Evolutionary conservation across 2,329 filamentous ascomycete genomes (phyloP), one percentile per base, ranked within the genome.

Genomic region (Exophiala viscosa): DNA sequence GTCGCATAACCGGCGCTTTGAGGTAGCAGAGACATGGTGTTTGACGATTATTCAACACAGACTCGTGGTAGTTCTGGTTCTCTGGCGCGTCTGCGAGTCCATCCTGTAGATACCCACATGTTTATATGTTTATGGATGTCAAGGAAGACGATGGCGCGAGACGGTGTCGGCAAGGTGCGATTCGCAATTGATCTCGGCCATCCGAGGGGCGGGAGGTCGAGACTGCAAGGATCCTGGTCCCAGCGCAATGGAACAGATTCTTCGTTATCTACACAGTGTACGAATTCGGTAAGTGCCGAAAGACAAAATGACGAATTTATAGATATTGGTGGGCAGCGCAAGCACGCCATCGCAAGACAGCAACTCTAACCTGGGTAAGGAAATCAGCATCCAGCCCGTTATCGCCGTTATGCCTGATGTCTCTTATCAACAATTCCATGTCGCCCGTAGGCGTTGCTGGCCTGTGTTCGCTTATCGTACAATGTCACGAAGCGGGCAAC

Each of bases 1-100:
- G 43, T 46, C 18, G 42, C 49, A 18, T 52, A 52, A 7, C 49
- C 49, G 13, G 49, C 43, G 42, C 42, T 46, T 40, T 52, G 49
- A 33, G 49, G 34, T 17, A 52, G 49, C n/a, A 33, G 32, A 51
- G 28, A 48, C 45, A 48, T 48, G 35, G 33, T 39, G 15, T 28
- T 40, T 38, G 34, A 15, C 28, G 2, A 17, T 14, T 45, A 14
- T 31, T n/a, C 15, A 28, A 33, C 45, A 17, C 45, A 34, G 23
- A n/a, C 33, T 47, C 5, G 33, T 45, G 11, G 13, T 11, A 18
- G 3, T 45, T 28, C 20, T 34, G 43, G 7, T 15, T 34, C 28
- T 34, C 13, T n/a, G 43, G 17, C 28, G 14, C 43, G 17, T 33
- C 5, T 35, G 23, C 15, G 15, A 14, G 15, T 15, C 43, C 43